Evolutionary conservation across 257 asterid species (phyloP), one percentile per base, ranked within the genome.

Genomic region (Coffea eugenioides): DNA sequence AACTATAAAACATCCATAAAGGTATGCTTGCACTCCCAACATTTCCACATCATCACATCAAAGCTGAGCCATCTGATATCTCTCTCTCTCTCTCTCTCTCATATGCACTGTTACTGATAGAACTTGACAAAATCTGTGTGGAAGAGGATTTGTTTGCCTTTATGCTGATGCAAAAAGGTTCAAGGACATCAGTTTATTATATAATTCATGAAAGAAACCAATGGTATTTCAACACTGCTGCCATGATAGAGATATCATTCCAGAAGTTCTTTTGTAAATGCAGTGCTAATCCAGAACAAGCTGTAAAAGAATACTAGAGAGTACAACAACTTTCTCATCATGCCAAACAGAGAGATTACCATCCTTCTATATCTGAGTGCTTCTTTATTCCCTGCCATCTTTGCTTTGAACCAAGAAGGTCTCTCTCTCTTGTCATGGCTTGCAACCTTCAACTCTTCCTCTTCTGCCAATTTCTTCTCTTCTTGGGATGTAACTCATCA

Each of bases 351-450:
- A 77, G 74, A 75, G 75, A 66, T 85, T 36, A 80, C 80, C 89
- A 77, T 84, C 66, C 77, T 84, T 80, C 82, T 90, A 70, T 86
- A 88, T 79, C 83, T 89, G 46, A 79, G 71, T 82, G 43, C 79
- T 66, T 83, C 83, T 72, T 78, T 84, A 8, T 76, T 81, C 59
- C 86, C 88, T 69, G 66, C 85, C 59, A 84, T 83, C 82, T 84
- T 71, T 75, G 90, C 87, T 74, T 77, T 89, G 82, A 92, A 90
- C 82, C 90, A 85, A 82, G 95, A 92, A 88, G 93, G 91, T 74
- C 82, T 83, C 5, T 80, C 93, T 71, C 88, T 92, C 71, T 56
- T 92, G 20, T 75, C 91, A 69, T 92, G 97, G 95, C 90, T 92
- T 80, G 85, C 95, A 25, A 82, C 90, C 56, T 88, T 89, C 92